These are phyloP conservation scores for Quercus ilex DNA, from an alignment of 306 rosid species.

Conservation along the genomic window DNA sequence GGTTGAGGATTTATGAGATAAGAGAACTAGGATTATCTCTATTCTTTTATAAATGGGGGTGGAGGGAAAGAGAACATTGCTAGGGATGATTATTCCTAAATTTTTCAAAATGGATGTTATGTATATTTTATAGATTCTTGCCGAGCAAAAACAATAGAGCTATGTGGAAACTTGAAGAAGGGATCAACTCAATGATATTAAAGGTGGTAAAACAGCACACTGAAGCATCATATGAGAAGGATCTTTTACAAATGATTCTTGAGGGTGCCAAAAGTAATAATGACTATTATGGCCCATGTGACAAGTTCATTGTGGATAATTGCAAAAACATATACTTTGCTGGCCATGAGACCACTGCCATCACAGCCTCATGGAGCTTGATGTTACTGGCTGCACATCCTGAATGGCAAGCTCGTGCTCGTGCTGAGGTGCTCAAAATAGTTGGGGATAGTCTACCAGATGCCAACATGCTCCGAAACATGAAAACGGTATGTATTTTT, in stretches of 20 bases:
- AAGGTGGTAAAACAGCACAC: conserved; percentile 39
- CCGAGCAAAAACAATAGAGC: conserved; percentile 54
- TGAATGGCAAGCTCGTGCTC: conserved; percentile 27
- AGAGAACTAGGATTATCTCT: too few relatives aligned
- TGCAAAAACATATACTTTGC: conserved; percentile 34
- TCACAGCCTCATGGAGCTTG: conserved; percentile 21
- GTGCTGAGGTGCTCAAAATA: conserved; percentile 18
- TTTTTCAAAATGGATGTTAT: neutral
- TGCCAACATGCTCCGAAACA: conserved; percentile 11
- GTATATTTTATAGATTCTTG: conserved; percentile 34
- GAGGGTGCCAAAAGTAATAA: conserved; percentile 44
- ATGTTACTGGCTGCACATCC: conserved; percentile 27
- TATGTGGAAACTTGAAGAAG: conserved; percentile 61
- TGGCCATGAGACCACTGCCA: conserved; percentile 20
- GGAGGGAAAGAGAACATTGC: too few relatives aligned
- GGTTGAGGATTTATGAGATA: too few relatives aligned
- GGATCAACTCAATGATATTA: conserved; percentile 41
- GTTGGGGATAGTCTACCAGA: conserved; percentile 2
- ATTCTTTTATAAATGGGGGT: too few relatives aligned
- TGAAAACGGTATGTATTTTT: conserved; percentile 14
- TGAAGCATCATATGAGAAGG: conserved; percentile 38
- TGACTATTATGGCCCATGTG: conserved; percentile 9
- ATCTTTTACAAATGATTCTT: conserved; percentile 61
- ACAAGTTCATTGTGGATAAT: conserved; percentile 40
- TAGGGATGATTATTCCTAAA: neutral